These are phyloP conservation scores for Yamadazyma sp. DNA, from an alignment of 1,139 yeast genomes.

Conservation along the genomic window DNA sequence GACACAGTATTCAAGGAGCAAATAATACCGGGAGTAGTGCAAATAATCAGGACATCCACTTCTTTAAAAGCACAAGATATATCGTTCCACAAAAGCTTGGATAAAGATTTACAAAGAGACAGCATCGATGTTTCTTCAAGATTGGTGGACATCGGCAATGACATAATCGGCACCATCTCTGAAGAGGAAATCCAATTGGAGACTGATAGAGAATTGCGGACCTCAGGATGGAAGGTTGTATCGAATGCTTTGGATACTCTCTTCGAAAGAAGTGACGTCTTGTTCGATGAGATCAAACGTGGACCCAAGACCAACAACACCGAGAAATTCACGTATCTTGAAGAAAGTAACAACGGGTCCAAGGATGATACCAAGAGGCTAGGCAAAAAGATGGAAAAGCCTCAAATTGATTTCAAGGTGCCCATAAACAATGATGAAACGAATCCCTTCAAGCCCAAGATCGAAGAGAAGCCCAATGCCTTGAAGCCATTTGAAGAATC, in stretches of 20 bases:
- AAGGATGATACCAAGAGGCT: constrained; percentile 37
- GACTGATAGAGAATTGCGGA: constrained; percentile 32
- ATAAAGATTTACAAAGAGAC: constrained; percentile 43
- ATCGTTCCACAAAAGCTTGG: constrained; percentile 70
- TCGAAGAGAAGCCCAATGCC: constrained; percentile 72
- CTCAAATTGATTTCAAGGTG: constrained; percentile 62
- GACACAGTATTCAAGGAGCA: constrained; percentile 13
- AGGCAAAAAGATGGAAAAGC: constrained; percentile 56
- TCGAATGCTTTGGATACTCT: constrained; percentile 65
- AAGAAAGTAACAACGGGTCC: constrained; percentile 32
- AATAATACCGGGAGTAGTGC: constrained; percentile 45
- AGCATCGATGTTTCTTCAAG: constrained; percentile 44
- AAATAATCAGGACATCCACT: constrained; percentile 67
- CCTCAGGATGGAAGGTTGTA: constrained; percentile 59
- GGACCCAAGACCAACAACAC: constrained; percentile 16
- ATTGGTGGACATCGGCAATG: constrained; percentile 55
- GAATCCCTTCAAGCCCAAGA: constrained; percentile 74
- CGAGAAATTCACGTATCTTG: constrained; percentile 45
- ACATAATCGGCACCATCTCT: constrained; percentile 34
- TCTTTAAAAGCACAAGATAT: constrained; percentile 81
- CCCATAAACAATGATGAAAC: constrained; percentile 68
- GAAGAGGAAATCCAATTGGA: constrained; percentile 29
- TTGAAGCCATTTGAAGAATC: constrained; percentile 55
- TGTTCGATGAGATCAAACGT: constrained; percentile 45
- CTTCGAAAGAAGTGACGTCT: constrained; percentile 70